Percentiles rank a stretch among this genome's conserved stretches.
These are phyloP conservation scores for Prototheca wickerhamii DNA, from an alignment of 163 green algal genomes.

Conservation along the genomic window DNA sequence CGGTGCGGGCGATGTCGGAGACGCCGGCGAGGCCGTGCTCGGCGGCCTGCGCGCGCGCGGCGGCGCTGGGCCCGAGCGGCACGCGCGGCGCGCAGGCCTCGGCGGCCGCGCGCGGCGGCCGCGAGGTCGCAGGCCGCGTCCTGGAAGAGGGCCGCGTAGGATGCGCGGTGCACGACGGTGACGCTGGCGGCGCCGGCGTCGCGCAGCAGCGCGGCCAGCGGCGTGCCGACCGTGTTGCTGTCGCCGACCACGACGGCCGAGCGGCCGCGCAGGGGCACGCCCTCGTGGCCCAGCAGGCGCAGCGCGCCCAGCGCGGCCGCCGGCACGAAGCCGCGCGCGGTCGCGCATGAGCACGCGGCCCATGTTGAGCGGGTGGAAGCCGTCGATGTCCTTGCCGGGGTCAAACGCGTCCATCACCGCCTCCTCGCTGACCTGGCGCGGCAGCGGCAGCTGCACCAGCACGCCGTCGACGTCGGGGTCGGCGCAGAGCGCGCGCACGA, in stretches of 20 bases:
- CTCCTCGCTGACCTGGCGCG: constrained; percentile 71
- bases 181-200: constrained; percentile 60
- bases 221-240: constrained; percentile 68
- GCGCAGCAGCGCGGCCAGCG: constrained; percentile 66
- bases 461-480: constrained; percentile 62
- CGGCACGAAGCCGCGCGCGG: constrained; percentile 56
- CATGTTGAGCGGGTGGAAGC: constrained; percentile 80
- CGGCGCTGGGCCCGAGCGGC: constrained; percentile 8
- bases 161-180: constrained; percentile 67
- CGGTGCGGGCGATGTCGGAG: constrained; percentile 53
- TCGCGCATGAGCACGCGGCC: constrained; percentile 68
- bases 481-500: constrained; percentile 30
- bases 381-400: constrained; percentile 88
- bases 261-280: constrained; percentile 47
- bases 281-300: constrained; percentile 54
- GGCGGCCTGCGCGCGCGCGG: background rate
- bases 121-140: constrained; percentile 3
- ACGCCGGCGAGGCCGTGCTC: constrained; percentile 26
- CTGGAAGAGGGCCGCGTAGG: constrained; percentile 32
- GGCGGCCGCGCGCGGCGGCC: constrained; percentile 21
- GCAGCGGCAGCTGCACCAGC: constrained; percentile 81
- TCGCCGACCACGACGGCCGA: constrained; percentile 57
- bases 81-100: constrained; percentile 48
- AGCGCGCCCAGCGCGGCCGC: constrained; percentile 74
- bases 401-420: constrained; percentile 69